Conservation (phyloP, 495 filamentous ascomycete species). For the Cercophora samala region DNA sequence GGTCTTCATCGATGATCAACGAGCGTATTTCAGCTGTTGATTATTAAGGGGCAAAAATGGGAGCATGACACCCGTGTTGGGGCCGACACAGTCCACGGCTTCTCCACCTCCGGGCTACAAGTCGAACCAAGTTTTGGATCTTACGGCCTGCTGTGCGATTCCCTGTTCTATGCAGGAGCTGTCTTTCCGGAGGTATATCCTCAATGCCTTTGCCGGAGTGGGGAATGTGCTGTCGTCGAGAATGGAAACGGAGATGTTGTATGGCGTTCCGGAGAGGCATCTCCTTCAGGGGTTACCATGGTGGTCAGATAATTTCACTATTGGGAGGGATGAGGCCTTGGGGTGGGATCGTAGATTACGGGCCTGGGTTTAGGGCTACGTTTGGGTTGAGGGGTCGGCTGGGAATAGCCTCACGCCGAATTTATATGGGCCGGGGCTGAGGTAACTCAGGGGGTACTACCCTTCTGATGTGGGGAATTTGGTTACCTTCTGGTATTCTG, state of each 20-base stretch:
- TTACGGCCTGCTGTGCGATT: neutral
- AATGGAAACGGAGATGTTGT: neutral
- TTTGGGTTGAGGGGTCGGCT: too few relatives aligned
- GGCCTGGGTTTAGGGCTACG: neutral
- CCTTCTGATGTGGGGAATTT: neutral
- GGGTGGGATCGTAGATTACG: neutral
- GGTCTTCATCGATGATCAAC: neutral
- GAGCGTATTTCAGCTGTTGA: neutral
- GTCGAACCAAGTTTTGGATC: neutral
- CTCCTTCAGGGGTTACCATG: neutral
- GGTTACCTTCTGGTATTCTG: neutral
- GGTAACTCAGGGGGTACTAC: neutral
- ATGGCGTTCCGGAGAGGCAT: neutral
- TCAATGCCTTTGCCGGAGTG: neutral
- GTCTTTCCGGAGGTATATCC: neutral
- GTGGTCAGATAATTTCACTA: neutral
- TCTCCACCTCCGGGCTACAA: neutral
- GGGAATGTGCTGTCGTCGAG: neutral
- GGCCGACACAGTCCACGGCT: neutral
- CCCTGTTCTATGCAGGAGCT: neutral
- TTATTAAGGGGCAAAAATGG: neutral
- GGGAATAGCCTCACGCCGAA: neutral
- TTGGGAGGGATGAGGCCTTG: neutral
- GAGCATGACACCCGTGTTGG: neutral
- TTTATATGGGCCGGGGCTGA: neutral